These are phyloP conservation scores for Fusarium duplospermum DNA, from an alignment of 2,329 filamentous ascomycete species.

Conservation along the genomic window DNA sequence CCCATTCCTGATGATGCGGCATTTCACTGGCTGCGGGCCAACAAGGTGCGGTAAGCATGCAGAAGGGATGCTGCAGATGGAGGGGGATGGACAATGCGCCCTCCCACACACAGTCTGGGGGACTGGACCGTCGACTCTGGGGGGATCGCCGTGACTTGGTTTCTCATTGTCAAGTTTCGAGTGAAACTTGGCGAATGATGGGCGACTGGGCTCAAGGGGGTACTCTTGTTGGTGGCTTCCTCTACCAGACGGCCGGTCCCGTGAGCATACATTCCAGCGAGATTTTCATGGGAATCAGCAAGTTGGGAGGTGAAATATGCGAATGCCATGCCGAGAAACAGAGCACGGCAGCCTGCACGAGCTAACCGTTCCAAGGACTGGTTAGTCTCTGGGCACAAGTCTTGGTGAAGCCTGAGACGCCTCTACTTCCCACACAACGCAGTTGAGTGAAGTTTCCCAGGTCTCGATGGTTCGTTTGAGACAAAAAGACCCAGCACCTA, in stretches of 20 bases:
- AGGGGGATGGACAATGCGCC: neutral
- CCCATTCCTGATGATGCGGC: conserved; percentile 19
- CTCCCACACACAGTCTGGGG: neutral
- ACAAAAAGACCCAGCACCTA: neutral
- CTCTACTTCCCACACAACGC: neutral
- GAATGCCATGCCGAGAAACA: conserved; percentile 13
- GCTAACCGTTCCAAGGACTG: neutral
- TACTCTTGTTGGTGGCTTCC: conserved; percentile 5
- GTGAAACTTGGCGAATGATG: neutral
- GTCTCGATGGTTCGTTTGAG: neutral
- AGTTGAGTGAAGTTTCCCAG: neutral
- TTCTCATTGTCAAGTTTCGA: neutral
- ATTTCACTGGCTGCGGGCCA: conserved; percentile 19
- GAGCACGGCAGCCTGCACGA: neutral
- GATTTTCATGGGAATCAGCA: conserved; percentile 9
- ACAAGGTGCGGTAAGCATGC: conserved; percentile 25
- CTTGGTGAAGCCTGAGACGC: neutral
- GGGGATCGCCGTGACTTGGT: neutral
- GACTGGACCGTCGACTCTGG: neutral
- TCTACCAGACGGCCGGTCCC: neutral
- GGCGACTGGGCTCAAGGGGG: neutral
- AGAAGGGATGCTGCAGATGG: conserved; percentile 9
- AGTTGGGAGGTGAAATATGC: neutral
- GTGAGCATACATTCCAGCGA: neutral
- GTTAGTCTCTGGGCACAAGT: neutral